phyloP scores from a whole-genome alignment of 139 green algal genomes.

The Auxenochlorella pyrenoidosa region DNA sequence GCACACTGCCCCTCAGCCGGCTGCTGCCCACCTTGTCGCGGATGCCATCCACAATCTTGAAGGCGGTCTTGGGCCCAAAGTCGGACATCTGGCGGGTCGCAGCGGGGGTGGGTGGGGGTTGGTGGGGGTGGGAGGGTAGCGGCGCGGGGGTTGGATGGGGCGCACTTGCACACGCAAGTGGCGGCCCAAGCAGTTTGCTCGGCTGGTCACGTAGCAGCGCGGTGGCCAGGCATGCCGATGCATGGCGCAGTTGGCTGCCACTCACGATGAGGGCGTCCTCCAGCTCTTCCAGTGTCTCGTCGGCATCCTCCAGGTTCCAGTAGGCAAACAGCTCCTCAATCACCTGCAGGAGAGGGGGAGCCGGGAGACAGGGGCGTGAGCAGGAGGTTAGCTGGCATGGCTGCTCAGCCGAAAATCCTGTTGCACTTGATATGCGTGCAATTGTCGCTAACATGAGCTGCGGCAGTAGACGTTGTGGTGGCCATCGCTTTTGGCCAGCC shows the following conservation, averaged over 20 bases:
- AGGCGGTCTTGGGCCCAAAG: constrained; percentile 90
- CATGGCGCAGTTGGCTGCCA: background rate
- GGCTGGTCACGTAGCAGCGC: too few species aligned
- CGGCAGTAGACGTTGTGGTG: too few species aligned
- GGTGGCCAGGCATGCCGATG: background rate
- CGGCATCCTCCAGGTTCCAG: constrained; percentile 94
- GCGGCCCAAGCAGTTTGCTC: background rate
- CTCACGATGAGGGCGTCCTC: constrained; percentile 93
- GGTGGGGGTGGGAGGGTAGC: background rate
- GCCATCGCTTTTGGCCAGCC: too few species aligned
- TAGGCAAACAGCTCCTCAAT: constrained; percentile 95
- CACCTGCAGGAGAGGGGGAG: constrained; percentile 66
- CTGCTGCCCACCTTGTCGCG: constrained; percentile 74
- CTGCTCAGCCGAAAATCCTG: too few species aligned
- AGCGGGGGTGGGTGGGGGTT: background rate
- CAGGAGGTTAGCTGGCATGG: background rate
- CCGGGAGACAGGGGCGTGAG: background rate
- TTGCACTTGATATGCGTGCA: background rate
- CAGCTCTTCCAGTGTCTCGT: constrained; percentile 93
- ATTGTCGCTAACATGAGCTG: too few species aligned
- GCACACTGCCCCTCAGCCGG: constrained; percentile 52
- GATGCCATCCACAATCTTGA: constrained; percentile 88
- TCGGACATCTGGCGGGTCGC: constrained; percentile 73
- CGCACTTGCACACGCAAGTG: background rate
- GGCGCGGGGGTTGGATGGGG: background rate